Base-by-base conservation (phyloP, 768 basidiomycete genomes). In the Kwoniella bestiolae region DNA sequence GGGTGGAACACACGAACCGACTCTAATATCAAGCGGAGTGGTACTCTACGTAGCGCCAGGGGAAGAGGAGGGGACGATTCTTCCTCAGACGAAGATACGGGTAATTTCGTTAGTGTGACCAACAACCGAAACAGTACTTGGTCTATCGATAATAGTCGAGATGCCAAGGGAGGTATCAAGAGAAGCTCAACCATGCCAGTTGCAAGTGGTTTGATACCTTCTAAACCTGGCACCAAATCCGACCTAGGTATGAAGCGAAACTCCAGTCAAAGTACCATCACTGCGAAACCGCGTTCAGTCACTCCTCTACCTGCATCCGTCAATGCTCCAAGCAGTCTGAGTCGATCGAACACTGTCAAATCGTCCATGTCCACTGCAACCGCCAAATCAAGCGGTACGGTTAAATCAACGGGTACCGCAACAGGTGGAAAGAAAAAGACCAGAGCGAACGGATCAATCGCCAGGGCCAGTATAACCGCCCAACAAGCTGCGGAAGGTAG, bases 1-100 rank as follows among this genome's bases (percentile, higher is more conserved):
- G 68, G 67, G 9, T 80, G 79, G 79, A 58, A 70, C 21, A 80
- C 79, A 31, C 56, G 79, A 50, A 80, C 79, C 3, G 79, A 80
- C 56, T 60, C 69, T 18, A 80, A 80, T 60, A 49, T 80, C 32
- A 76, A 73, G 64, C 72, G 74, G 5, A 44, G 56, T 11, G 63
- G 66, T 18, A 55, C 64, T 14, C 32, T 60, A n/a, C 25, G 70
- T 38, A 55, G 67, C 18, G 38, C 67, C 31, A 52, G 67, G 16
- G 56, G 77, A 52, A 41, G 71, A 18, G 69, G 65, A 9, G 68
- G 59, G 11, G 72, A 73, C 52, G 70, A 73, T 26, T 75, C 73
- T 5, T 69, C 67, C 29, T 58, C 53, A 3, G 79, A 80, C 44
- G 77, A 78, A 14, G 78, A 75, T 25, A 29, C 53, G 3, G 76